Conservation (phyloP, 2,329 filamentous ascomycete species). For the Xylariaceae sp. region DNA sequence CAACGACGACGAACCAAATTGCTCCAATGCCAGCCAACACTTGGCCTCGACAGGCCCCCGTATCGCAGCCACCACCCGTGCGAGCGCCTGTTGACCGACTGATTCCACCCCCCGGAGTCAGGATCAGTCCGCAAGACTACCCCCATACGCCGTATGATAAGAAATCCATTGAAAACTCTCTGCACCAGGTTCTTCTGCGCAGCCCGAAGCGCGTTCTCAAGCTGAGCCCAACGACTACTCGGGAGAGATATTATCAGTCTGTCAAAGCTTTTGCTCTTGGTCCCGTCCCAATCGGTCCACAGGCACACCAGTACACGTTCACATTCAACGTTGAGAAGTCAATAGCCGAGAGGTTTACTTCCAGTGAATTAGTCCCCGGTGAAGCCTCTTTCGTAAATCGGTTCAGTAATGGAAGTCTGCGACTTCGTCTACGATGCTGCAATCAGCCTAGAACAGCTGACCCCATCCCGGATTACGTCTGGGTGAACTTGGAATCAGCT, state of each 20-base stretch:
- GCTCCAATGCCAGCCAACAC: slow-evolving; percentile 3
- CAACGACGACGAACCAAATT: not conserved
- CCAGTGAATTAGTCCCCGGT: slow-evolving; percentile 22
- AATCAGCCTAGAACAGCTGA: slow-evolving; percentile 22
- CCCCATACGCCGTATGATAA: slow-evolving; percentile 39
- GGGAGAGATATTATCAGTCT: slow-evolving; percentile 51
- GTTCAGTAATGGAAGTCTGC: slow-evolving; percentile 48
- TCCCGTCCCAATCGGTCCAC: slow-evolving; percentile 40
- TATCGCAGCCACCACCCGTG: slow-evolving; percentile 1
- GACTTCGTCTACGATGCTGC: slow-evolving; percentile 67
- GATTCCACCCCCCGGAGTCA: slow-evolving; percentile 20
- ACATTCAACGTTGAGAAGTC: slow-evolving; percentile 42
- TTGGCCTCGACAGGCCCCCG: not conserved
- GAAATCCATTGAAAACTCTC: slow-evolving; percentile 38
- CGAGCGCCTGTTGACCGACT: slow-evolving; percentile 16
- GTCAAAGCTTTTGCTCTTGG: slow-evolving; percentile 46
- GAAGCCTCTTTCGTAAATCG: slow-evolving; percentile 35
- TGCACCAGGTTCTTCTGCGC: slow-evolving; percentile 44
- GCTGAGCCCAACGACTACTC: slow-evolving; percentile 7
- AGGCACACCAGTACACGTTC: slow-evolving; percentile 38
- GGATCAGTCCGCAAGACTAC: slow-evolving; percentile 33
- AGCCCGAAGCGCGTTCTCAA: slow-evolving; percentile 44
- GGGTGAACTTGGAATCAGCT: slow-evolving; percentile 56
- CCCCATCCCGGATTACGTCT: slow-evolving; percentile 44
- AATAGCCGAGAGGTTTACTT: slow-evolving; percentile 35